Base-by-base conservation (phyloP, 2,329 filamentous ascomycete genomes). In the Phialophora expanda region DNA sequence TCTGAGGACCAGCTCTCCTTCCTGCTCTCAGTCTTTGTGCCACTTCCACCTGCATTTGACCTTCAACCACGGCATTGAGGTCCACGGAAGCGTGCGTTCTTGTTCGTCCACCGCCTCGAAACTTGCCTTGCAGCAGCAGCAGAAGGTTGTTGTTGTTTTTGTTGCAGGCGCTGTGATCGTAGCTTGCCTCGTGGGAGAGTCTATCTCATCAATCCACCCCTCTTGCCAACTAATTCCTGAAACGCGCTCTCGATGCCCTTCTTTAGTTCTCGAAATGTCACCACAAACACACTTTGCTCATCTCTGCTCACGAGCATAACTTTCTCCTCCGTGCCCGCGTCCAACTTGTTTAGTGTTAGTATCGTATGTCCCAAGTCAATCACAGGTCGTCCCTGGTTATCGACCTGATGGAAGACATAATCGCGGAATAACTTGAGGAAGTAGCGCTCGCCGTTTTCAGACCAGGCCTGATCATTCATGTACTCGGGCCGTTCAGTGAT, bases 391-490 rank as follows among this genome's bases (percentile, higher is more conserved):
- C 92, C 93, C 64, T 92, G 88, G 32, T 87, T 85, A 76, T 98
- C 93, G 12, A 97, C 93, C 74, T 96, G 93, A 77, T 99, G 95
- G 79, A 98, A 99, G 48, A 97, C 92, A 73, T 96, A 98, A 78
- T 99, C 95, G 57, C 95, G 87, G 82, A 98, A 98, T 8, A 99
- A 85, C 79, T 97, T 97, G 70, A 99, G 83, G 75, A 92, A 90
- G 76, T 97, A 98, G 30, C 93, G 87, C 73, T 97, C 92, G 28
- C 94, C 94, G 56, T 91, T 95, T 77, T 98, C 94, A 4, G 92
- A 91, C 94, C 95, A 99, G 56, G 86, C 83, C 0, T 85, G 81
- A 67, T 93, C 90, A 48, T 88, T 87, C 61, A 92, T 90, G 68
- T 90, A 90, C 74, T 98, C 94, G 1, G 90, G 91, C 11, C 95